Conservation (phyloP, 2,329 filamentous ascomycete species). For the Xylaria sp. region DNA sequence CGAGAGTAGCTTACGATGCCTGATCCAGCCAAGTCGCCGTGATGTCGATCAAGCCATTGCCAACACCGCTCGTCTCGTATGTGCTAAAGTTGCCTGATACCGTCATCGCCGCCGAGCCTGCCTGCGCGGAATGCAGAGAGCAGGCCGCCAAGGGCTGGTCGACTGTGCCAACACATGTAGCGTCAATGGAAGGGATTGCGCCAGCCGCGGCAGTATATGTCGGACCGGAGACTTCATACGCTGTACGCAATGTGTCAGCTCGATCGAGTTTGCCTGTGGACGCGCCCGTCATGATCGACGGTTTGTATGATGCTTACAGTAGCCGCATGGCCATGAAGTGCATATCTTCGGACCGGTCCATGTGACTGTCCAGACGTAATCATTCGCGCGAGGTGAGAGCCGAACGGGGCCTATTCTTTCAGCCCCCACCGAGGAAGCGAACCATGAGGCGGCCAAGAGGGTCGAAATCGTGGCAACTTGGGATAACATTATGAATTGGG, state of each 20-base stretch:
- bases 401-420: conserved; percentile 13
- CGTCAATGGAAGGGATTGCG: conserved; percentile 32
- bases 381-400: conserved; percentile 23
- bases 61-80: conserved; percentile 40
- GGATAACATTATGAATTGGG: conserved; percentile 25
- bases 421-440: conserved; percentile 18
- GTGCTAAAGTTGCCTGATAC: conserved; percentile 41
- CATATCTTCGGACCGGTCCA: conserved; percentile 36
- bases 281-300: not conserved
- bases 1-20: conserved; percentile 23
- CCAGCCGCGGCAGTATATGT: conserved; percentile 15
- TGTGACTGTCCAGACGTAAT: conserved; percentile 37
- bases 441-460: conserved; percentile 23
- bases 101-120: not conserved
- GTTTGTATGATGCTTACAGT: conserved; percentile 33
- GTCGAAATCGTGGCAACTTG: conserved; percentile 18
- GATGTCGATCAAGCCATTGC: conserved; percentile 35
- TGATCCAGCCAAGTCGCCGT: conserved; percentile 33
- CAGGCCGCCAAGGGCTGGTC: conserved; percentile 35
- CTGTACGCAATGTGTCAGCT: conserved; percentile 22
- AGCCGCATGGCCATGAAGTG: conserved; percentile 35
- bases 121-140: conserved; percentile 22
- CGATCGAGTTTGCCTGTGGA: not conserved
- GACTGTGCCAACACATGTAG: conserved; percentile 33
- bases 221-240: conserved; percentile 35